Base-by-base conservation (phyloP, 2,329 filamentous ascomycete species). In the Allantophomopsis cytisporea region DNA sequence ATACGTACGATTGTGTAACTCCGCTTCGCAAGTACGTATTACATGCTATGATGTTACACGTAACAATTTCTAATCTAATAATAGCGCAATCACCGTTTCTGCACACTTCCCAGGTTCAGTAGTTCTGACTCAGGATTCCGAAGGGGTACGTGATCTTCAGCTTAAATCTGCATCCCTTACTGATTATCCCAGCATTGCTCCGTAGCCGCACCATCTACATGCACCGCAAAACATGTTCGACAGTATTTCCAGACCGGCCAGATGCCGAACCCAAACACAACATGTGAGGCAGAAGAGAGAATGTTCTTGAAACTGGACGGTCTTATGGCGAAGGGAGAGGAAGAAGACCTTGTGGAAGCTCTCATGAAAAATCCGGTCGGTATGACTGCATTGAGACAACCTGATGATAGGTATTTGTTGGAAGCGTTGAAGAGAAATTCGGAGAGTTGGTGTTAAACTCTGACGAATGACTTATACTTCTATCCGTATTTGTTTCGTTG, bases 251-350 rank as follows among this genome's bases (percentile, higher is more conserved):
- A 60, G 38, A 54, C 48, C 0, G 62, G 60, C 5, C 44, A 47
- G 2, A 51, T 69, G 2, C 73, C 71, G 0, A 48, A 51, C 2
- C 49, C 55, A 0, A 62, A 61, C 1, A 63, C 63, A 1, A 52
- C 62, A n/a, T 76, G 71, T 42, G 58, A 65, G 20, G 58, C 58
- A 1, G 63, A 70, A 41, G 53, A 56, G 31, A 47, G 50, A 1
- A 61, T 65, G 0, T 69, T 69, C 7, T 30, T 41, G 34, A 36
- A 13, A n/a, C 7, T 36, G 20, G 18, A 36, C 6, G 4, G 15
- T 17, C 10, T 14, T 8, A 8, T 15, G 15, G n/a, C 7, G 31
- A 8, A 7, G 12, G 7, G 12, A 17, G 31, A 15, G 3, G 7
- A 34, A 5, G 20, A 5, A 5, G 20, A 21, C 20, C 5, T 28